Evolutionary conservation across 139 green algal species (phyloP).

Genomic region (Chlorella sp.): DNA sequence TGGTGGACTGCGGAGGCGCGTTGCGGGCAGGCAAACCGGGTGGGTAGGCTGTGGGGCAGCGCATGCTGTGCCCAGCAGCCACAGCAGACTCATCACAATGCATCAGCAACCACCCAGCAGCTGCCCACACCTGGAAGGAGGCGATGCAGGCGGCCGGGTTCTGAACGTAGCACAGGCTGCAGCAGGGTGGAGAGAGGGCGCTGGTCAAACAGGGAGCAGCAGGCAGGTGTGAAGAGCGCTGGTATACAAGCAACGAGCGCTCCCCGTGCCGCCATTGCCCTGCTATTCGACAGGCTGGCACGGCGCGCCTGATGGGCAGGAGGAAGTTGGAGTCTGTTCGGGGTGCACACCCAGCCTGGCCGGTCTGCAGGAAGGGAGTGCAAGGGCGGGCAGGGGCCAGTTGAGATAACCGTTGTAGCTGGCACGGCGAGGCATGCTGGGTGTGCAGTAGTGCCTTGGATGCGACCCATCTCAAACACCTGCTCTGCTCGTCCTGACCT

Average conservation of each 20-base stretch:
- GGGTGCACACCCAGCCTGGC: slow-evolving; percentile 10
- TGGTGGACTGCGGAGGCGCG: background rate
- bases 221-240: too few species aligned
- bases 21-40: background rate
- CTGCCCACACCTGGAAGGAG: background rate
- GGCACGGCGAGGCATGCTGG: too few species aligned
- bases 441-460: too few species aligned
- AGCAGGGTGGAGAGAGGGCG: background rate
- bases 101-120: too few species aligned
- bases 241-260: too few species aligned
- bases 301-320: slow-evolving; percentile 1
- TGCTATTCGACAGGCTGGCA: background rate
- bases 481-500: too few species aligned
- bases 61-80: background rate
- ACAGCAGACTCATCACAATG: too few species aligned
- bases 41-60: background rate
- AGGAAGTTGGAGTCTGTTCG: slow-evolving; percentile 16
- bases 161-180: slow-evolving; percentile 34
- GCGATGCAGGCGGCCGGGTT: slow-evolving; percentile 3
- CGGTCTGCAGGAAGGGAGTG: background rate
- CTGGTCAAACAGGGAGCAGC: too few species aligned
- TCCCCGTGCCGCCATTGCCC: too few species aligned
- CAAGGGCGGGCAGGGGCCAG: too few species aligned
- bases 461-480: too few species aligned
- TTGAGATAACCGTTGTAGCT: too few species aligned